Base-by-base conservation (phyloP, 192 early-diverging fungal species). In the Coemansia sp. region DNA sequence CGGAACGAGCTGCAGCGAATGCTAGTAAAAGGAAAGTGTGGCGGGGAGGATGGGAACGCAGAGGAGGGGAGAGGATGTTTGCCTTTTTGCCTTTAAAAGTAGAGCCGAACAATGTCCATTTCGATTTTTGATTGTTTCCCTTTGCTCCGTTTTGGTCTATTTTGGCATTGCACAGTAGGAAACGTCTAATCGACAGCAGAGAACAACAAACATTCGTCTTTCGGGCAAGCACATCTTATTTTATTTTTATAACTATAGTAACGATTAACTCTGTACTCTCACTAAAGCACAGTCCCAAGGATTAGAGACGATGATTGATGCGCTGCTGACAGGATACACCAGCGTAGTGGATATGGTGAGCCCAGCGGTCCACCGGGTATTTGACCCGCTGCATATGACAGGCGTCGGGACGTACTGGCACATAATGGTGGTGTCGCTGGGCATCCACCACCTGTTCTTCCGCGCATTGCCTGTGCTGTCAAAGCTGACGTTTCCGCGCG, bases 361-460 rank as follows among this genome's bases (percentile, higher is more conserved):
- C 29, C 52, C 52, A 8, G 15, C 33, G 19, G 53, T 70, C 6
- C 70, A 79, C 23, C 37, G 50, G 0, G 22, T 70, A 8, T 79
- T 79, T 28, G 76, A 73, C 58, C 70, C 76, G 2, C 20, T 79
- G 50, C 64, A 61, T 30, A 57, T 77, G 31, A 15, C 50, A 1
- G 74, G 74, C 9, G 45, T 77, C 13, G 62, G 74, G 23, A 47
- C 11, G 22, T 71, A 77, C 34, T 77, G 74, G 74, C 61, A 40
- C 27, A 37, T 59, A 9, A 57, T 62, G 53, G 17, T 59, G 2
- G 45, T 64, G 15, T 67, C 74, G 54, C 44, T 66, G 20, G 22
- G 59, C 0, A 19, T 17, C 14, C 64, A 71, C 19, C 17, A 60
- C 2, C 34, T 25, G 11, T 14, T 70, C 31, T 28, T 53, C 20